These are phyloP conservation scores for Fusarium sp. DNA, from an alignment of 2,329 filamentous ascomycete species.

Conservation along the genomic window DNA sequence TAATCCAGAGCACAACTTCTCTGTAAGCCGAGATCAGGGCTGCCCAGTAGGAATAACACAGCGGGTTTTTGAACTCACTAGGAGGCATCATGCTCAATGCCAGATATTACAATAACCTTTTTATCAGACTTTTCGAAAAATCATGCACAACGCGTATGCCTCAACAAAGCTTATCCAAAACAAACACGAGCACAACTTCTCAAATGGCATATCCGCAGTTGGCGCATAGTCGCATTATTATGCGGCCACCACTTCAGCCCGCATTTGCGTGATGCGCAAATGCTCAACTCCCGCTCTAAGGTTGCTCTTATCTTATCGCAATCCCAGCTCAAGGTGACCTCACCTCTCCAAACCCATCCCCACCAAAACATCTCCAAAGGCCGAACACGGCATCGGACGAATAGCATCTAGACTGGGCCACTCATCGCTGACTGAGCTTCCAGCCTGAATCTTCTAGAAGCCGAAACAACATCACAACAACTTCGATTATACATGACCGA, in stretches of 20 bases:
- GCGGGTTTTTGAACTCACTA: too few species aligned
- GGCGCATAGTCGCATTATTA: conserved; percentile 25
- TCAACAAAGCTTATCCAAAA: too few species aligned
- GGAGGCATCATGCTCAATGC: too few species aligned
- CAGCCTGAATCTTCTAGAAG: conserved; percentile 51
- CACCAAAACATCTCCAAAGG: conserved; percentile 43
- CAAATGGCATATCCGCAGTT: background rate
- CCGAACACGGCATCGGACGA: conserved; percentile 39
- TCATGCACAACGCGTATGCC: too few species aligned
- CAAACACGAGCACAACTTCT: background rate
- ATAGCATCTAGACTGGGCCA: conserved; percentile 35
- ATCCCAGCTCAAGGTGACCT: conserved; percentile 34
- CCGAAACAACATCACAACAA: conserved; percentile 15
- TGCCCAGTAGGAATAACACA: too few species aligned
- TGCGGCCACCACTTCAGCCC: conserved; percentile 13
- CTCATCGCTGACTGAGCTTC: conserved; percentile 47
- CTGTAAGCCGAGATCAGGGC: too few species aligned
- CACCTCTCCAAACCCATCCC: conserved; percentile 46
- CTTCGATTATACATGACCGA: conserved; percentile 6
- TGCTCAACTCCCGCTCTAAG: conserved; percentile 13
- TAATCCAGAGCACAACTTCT: background rate
- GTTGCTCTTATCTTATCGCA: conserved; percentile 40
- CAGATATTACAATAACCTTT: too few species aligned
- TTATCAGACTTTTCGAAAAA: too few species aligned
- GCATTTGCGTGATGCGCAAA: conserved; percentile 36